A percentile compares a stretch with the other conserved stretches of the same genome.
phyloP scores from a whole-genome alignment of 176 grass and related monocot genomes.

The Thalia dealbata region DNA sequence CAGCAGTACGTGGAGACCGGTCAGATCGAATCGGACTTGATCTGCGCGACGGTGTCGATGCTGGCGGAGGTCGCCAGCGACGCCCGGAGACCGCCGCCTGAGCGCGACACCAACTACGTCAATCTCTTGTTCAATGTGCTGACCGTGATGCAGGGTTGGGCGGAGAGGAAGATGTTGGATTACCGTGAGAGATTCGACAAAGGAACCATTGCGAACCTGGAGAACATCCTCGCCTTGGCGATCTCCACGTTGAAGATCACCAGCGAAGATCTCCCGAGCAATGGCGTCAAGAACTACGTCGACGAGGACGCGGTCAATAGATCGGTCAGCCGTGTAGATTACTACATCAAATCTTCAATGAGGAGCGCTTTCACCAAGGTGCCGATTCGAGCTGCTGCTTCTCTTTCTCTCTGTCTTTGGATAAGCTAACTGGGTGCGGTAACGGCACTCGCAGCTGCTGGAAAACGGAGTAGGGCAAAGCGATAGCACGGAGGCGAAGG shows the following conservation, averaged over 20 bases:
- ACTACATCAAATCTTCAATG: constrained; percentile 71
- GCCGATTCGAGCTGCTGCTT: not conserved
- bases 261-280: constrained; percentile 26
- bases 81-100: constrained; percentile 24
- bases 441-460: constrained; percentile 31
- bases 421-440: not conserved
- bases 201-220: constrained; percentile 36
- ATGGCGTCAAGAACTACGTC: not conserved
- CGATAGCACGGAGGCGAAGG: constrained; percentile 30
- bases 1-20: constrained; percentile 65
- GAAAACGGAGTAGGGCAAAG: constrained; percentile 38
- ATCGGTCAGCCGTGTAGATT: constrained; percentile 41
- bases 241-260: constrained; percentile 51
- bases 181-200: constrained; percentile 64
- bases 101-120: constrained; percentile 35
- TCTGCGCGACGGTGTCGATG: constrained; percentile 39
- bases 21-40: constrained; percentile 60
- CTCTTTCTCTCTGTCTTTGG: not conserved
- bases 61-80: constrained; percentile 57
- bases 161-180: constrained; percentile 67
- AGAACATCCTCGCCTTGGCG: constrained; percentile 51
- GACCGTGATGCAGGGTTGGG: constrained; percentile 59
- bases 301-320: constrained; percentile 15
- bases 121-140: constrained; percentile 48
- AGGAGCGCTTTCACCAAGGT: constrained; percentile 78